Evolutionary conservation across 139 green algal species (phyloP), one percentile per base, ranked within the genome.

Genomic region (Chlamydomonas schloesseri): DNA sequence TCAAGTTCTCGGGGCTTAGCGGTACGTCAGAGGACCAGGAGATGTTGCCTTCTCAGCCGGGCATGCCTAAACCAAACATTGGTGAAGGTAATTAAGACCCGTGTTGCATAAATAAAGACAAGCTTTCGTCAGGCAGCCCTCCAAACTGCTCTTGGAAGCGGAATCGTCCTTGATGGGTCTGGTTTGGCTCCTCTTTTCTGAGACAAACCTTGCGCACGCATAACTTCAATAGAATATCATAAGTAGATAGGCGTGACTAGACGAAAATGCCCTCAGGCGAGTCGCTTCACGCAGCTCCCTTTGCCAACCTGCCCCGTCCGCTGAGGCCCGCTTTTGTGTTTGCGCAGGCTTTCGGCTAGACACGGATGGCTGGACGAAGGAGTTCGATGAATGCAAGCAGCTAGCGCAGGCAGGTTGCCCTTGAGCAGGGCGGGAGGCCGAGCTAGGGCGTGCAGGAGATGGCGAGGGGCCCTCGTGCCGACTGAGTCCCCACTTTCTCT

Each of bases 351-450:
- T 96, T n/a, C 79, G 93, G 13, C 72, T 93, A 33, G 92, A 95
- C 68, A 93, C 58, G 28, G 96, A 97, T 67, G 55, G 78, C 2
- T 98, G 95, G 95, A 71, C 94, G 8, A 89, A 87, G n/a, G 92
- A 97, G 46, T 95, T 95, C 79, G 94, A 97, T 18, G 88, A 89
- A 37, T 94, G 91, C 37, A 95, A 96, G 67, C 42, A 92, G 36
- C 77, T 96, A 8, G 94, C 93, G 18, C 91, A 93, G 55, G 96
- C 96, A 24, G 90, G 92, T 50, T 8, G 42, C 6, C 6, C 42
- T 8, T 33, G 64, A 95, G 62, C 64, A 37, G 64, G 28, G 29
- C 64, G 17, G 28, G 24, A 71, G 29, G 28, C 17, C 26, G 3
- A 21, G 3, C 2, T 6, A 17, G 28, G 21, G 64, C 29, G 15